A percentile compares a stretch with the other conserved stretches of the same genome.
Evolutionary conservation across 2,329 filamentous ascomycete genomes (phyloP).

Genomic region (Aspergillus brunneoviolaceus): DNA sequence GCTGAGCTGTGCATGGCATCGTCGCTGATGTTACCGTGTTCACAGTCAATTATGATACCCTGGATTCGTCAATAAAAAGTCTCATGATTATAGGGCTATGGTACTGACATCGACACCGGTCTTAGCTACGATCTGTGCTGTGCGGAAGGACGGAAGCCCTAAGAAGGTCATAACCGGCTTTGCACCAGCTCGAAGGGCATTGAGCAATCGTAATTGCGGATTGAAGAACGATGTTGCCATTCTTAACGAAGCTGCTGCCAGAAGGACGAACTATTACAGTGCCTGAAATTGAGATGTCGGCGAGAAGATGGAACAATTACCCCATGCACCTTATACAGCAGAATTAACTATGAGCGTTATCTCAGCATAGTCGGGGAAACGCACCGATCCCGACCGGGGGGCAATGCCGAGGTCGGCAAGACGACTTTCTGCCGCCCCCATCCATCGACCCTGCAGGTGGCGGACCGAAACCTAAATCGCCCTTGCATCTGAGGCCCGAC

Average conservation of each 20-base stretch:
- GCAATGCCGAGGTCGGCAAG: too few species aligned
- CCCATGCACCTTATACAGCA: too few species aligned
- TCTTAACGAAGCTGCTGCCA: neutral
- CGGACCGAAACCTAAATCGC: too few species aligned
- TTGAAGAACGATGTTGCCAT: constrained; percentile 13
- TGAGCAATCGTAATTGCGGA: constrained; percentile 16
- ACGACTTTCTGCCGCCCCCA: too few species aligned
- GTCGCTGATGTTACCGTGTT: constrained; percentile 30
- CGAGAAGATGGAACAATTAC: too few species aligned
- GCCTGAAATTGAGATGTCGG: too few species aligned
- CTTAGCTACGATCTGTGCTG: constrained; percentile 22
- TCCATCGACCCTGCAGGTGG: too few species aligned
- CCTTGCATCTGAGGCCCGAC: too few species aligned
- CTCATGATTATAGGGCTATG: neutral
- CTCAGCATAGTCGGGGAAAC: too few species aligned
- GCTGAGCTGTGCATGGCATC: constrained; percentile 30
- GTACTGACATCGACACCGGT: constrained; percentile 21
- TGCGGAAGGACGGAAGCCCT: constrained; percentile 21
- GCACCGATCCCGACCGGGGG: too few species aligned
- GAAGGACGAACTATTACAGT: too few species aligned
- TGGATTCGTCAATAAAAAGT: neutral
- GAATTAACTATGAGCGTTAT: too few species aligned
- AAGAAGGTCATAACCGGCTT: constrained; percentile 25
- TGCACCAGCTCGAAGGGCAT: constrained; percentile 14
- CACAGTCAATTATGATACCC: constrained; percentile 26